phyloP scores from a whole-genome alignment of 495 filamentous ascomycete genomes.

The Aspergillus taichungensis region DNA sequence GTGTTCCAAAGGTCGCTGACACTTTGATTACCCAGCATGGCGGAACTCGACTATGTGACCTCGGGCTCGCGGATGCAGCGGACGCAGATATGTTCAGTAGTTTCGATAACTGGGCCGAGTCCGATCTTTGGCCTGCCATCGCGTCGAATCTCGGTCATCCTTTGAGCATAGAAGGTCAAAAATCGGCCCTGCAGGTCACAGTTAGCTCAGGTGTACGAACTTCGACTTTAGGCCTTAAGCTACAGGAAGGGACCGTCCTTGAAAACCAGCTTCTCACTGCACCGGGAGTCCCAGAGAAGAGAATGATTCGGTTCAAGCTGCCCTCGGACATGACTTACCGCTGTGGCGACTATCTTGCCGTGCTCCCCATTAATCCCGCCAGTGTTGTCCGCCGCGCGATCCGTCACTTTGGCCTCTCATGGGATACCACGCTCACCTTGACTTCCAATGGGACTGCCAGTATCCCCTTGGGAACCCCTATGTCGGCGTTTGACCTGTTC shows the following conservation, averaged over 20 bases:
- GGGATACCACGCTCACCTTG: constrained; percentile 48
- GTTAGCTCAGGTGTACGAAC: constrained; percentile 49
- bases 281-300: constrained; percentile 48
- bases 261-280: constrained; percentile 46
- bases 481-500: constrained; percentile 54
- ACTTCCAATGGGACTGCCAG: constrained; percentile 34
- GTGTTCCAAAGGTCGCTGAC: constrained; percentile 58
- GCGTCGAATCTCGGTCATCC: constrained; percentile 37
- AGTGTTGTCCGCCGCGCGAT: constrained; percentile 47
- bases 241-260: constrained; percentile 52
- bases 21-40: constrained; percentile 41
- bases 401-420: constrained; percentile 46
- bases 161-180: constrained; percentile 9
- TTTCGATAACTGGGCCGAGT: constrained; percentile 65
- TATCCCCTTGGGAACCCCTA: constrained; percentile 48
- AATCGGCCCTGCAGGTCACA: constrained; percentile 42
- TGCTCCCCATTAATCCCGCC: constrained; percentile 60
- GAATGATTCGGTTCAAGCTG: constrained; percentile 56
- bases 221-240: constrained; percentile 55
- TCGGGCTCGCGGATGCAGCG: constrained; percentile 55
- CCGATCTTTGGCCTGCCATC: constrained; percentile 56
- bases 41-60: constrained; percentile 41
- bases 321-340: constrained; percentile 58
- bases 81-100: constrained; percentile 57
- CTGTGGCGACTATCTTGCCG: constrained; percentile 67